Percentiles rank a stretch among this genome's conserved stretches.
phyloP scores from a whole-genome alignment of 257 asterid species.

The Rehmannia glutinosa region DNA sequence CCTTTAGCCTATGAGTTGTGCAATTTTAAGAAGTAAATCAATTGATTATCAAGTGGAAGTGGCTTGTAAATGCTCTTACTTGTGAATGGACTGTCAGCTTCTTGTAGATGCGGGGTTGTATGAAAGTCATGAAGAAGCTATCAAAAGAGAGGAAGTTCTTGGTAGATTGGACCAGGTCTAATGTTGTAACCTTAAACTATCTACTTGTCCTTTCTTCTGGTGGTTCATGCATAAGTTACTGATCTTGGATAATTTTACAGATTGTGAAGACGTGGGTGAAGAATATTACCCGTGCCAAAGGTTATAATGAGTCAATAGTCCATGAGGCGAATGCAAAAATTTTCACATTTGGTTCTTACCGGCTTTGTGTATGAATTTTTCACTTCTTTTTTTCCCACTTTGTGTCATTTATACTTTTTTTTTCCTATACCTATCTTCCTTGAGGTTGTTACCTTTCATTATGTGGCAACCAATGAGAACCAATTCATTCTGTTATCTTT shows the following conservation, averaged over 20 bases:
- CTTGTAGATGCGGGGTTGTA: constrained; percentile 72
- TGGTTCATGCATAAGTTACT: constrained; percentile 20
- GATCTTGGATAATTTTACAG: constrained; percentile 36
- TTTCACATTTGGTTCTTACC: constrained; percentile 85
- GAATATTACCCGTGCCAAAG: constrained; percentile 63
- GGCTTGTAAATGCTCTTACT: constrained; percentile 13
- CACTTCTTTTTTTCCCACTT: not conserved
- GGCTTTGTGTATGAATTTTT: constrained; percentile 65
- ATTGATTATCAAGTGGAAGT: not conserved
- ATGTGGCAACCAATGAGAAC: not conserved
- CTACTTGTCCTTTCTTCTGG: not conserved
- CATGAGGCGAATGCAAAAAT: constrained; percentile 87
- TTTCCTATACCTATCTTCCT: not conserved
- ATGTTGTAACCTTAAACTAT: constrained; percentile 3
- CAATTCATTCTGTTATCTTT: not conserved
- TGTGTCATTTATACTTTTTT: not conserved
- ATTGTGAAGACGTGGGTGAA: constrained; percentile 89
- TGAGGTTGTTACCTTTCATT: not conserved
- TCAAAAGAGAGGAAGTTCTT: constrained; percentile 90
- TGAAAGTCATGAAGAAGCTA: constrained; percentile 86
- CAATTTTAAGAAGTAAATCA: not conserved
- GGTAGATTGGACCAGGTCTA: constrained; percentile 93
- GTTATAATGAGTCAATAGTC: constrained; percentile 64
- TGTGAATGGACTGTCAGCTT: constrained; percentile 50
- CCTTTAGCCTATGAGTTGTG: not conserved